Base-by-base conservation (phyloP, 140 eudicot genomes). In the Ambrosia hybrid region DNA sequence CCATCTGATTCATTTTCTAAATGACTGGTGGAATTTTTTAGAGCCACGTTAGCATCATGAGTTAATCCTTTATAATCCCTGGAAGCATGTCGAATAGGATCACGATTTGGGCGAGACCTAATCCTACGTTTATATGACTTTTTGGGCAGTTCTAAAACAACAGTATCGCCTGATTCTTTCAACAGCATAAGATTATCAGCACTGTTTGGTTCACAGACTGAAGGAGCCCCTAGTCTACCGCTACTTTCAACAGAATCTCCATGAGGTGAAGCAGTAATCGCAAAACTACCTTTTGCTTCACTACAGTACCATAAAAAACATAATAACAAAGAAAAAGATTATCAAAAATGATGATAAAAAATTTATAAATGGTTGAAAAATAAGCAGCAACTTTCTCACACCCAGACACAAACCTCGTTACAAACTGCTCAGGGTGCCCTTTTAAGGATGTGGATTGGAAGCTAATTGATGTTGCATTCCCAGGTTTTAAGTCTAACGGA, bases 161-260 rank as follows among this genome's bases (percentile, higher is more conserved):
- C 82, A 34, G 96, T 85, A 65, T 85, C 91, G 26, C 82, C 90
- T 48, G 83, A 83, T 62, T 84, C 89, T 76, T 73, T 84, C 79
- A 94, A 84, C 89, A 88, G 75, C 84, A 82, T 76, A 61, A 88
- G 97, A 83, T 88, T 94, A 80, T 95, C 99, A 75, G 97, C 97
- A 82, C 90, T 84, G 67, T 85, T 86, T 2, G 96, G 96, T 79
- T 91, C 99, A 83, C 81, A 76, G 57, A 78, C 78, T 63, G 74
- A 69, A 79, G 78, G 85, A 65, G 65, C 87, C 65, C 88, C 96
- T 68, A 84, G 84, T 76, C 94, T 79, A 74, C 92, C 96, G 62
- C 97, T 88, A 73, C 99, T 94, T 75, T 87, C 97, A 73, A 88
- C 90, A 63, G 99, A 94, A 84, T 94, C 97, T 56, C 96, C 97